Base-by-base conservation (phyloP, 805 yeast genomes). In the Monosporozyma siamensis region DNA sequence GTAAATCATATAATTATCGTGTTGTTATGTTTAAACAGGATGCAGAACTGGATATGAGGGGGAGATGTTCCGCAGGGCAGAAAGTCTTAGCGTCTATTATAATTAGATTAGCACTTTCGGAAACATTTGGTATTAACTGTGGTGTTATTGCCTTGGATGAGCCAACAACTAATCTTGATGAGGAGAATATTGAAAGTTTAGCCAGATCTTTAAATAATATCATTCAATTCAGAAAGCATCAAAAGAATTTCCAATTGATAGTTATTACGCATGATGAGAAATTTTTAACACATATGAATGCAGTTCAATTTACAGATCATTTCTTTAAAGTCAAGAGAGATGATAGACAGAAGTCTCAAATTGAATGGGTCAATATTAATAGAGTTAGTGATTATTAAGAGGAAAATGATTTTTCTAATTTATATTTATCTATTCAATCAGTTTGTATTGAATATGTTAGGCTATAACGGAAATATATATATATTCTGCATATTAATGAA, bases 41-140 rank as follows among this genome's bases (percentile, higher is more conserved):
- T 45, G 83, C 80, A 1, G 97, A 92, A 60, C 67, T 92, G 38
- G 99, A 92, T 58, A 92, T 92, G 99, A 74, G 99, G 48, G 99
- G 98, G 0, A 68, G 98, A 44, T 92, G 99, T 60, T 86, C 96
- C 1, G 97, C 98, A 0, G 99, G 99, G 0, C 99, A 92, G 62
- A 86, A 88, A 55, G 97, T 92, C 4, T 64, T 92, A 37, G 96
- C 97, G 0, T 82, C 94, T 31, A 89, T 92, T 38, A 78, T 92
- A 25, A 90, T 92, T 44, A 71, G 99, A 43, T 65, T 92, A 43
- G 96, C 97, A 0, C 67, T 92, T 38, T 92, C 97, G 1, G 97
- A 92, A 62, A 86, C 97, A 55, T 90, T 92, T 67, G 97, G 98
- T 6, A 72, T 80, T 1, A 86, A 84, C 56, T 90, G 96, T 67